Conservation (phyloP, 1,139 yeast species). For the Zygoascus sp. region DNA sequence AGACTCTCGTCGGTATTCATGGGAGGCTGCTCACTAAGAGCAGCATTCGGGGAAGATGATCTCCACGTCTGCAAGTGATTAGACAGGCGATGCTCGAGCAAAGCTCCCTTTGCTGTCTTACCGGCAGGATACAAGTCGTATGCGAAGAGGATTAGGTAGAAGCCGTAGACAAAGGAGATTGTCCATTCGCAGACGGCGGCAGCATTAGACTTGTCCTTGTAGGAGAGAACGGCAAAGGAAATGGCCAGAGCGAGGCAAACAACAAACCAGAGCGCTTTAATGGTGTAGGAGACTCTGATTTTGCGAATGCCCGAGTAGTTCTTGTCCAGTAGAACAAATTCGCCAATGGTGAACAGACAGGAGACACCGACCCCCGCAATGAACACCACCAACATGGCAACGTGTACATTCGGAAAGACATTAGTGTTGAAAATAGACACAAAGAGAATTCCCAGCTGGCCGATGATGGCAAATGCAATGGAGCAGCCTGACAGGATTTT, state of each 20-base stretch:
- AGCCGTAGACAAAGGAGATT: conserved; percentile 76
- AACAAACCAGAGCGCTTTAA: conserved; percentile 61
- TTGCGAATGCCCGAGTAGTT: conserved; percentile 40
- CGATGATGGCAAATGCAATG: conserved; percentile 53
- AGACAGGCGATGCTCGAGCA: conserved; percentile 19
- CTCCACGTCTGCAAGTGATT: conserved; percentile 8
- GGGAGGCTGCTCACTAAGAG: conserved; percentile 15
- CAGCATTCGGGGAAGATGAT: conserved; percentile 1
- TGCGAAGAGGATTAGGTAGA: conserved; percentile 59
- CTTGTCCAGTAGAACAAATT: conserved; percentile 59
- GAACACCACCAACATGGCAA: conserved; percentile 67
- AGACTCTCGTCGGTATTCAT: conserved; percentile 19
- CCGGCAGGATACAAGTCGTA: conserved; percentile 60
- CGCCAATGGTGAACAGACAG: conserved; percentile 54
- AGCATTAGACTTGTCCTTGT: conserved; percentile 40
- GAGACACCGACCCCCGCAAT: conserved; percentile 67
- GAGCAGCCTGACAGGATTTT: conserved; percentile 48
- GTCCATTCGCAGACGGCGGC: conserved; percentile 77
- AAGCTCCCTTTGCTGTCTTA: conserved; percentile 22
- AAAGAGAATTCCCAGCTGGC: conserved; percentile 73
- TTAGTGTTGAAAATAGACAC: conserved; percentile 73
- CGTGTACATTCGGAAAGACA: conserved; percentile 55
- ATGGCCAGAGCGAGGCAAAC: conserved; percentile 69
- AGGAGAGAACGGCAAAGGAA: conserved; percentile 54
- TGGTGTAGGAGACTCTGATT: conserved; percentile 41